Base-by-base conservation (phyloP, 352 stramenopile species). In the Phytophthora foliorum region DNA sequence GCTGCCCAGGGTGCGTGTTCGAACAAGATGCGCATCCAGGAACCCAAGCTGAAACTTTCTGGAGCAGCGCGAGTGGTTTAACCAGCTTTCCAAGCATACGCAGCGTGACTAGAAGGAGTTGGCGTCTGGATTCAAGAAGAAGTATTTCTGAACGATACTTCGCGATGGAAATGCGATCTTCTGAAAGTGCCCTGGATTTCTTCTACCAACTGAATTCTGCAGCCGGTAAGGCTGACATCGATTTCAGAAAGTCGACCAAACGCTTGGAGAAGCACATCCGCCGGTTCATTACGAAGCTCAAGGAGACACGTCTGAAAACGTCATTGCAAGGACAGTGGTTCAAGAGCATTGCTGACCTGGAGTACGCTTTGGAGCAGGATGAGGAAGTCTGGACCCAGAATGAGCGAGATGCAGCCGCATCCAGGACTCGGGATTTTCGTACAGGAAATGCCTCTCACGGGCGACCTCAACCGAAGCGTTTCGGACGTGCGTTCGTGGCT, bases 261-360 rank as follows among this genome's bases (percentile, higher is more conserved):
- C 27, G 49, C 10, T 9, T 42, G 16, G 29, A 42, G 16, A 44
- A 44, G 7, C 29, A 56, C 7, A 17, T 44, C n/a, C 7, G 21
- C 1, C 2, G 49, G 4, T 56, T 31, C 49, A 42, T 56, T 17
- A 56, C 14, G 9, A 56, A 56, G 31, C 29, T 56, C 17, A 56
- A 27, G 3, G 29, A 56, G 5, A 9, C 9, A 5, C 27, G 29
- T 24, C n/a, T 44, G n/a, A 56, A 56, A 10, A 56, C n/a, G 3
- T 29, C 49, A 6, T 19, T 56, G 14, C 49, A 56, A 45, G 49
- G 16, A 7, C 29, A 44, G n/a, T 3, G 27, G 22, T 55, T 55
- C 29, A 41, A 27, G 48, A 42, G 1, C 6, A 55, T 42, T 19
- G 6, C 27, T 0, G 48, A 55, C 16, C 1, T 42, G 27, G 48